Base-by-base conservation (phyloP, 2,329 filamentous ascomycete species). In the Claviceps citrina region DNA sequence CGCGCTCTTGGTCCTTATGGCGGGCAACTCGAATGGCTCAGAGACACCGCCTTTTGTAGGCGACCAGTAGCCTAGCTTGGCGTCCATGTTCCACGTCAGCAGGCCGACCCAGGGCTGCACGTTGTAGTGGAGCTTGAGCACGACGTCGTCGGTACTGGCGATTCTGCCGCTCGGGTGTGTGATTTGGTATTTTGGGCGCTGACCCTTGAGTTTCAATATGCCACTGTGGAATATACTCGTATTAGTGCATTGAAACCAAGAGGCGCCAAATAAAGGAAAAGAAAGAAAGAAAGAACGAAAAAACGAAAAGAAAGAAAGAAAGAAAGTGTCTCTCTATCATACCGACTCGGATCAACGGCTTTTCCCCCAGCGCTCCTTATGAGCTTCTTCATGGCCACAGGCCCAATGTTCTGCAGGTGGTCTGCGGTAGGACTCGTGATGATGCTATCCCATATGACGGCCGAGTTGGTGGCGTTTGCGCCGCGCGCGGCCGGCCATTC, bases 181-280 rank as follows among this genome's bases (percentile, higher is more conserved):
- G 62, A 98, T 91, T 57, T 94, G 86, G 68, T 98, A 98, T 63
- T 98, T 98, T 3, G 87, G 83, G 55, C 80, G 81, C 59, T 94
- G 84, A 60, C 87, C 87, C 55, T 78, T 76, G 48, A 96, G 70
- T 42, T 75, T 71, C 30, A 96, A 63, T 39, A 82, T 71, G 24
- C 87, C 89, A 5, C 79, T 78, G 43, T 43, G 8, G 22, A 5
- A 24, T 24, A 5, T 24, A 8, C 8, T 24, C 22, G 5, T 24
- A 5, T 24, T 24, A n/a, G n/a, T n/a, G n/a, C n/a, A n/a, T n/a
- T n/a, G n/a, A n/a, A n/a, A n/a, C n/a, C n/a, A n/a, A n/a, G n/a
- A n/a, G n/a, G n/a, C n/a, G n/a, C n/a, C n/a, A n/a, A n/a, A n/a
- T n/a, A n/a, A n/a, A n/a, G n/a, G n/a, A n/a, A n/a, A n/a, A n/a